A percentile compares a stretch with the other conserved stretches of the same genome.
Conservation (phyloP, 768 basidiomycete species). For the Russula griseocarnosa region DNA sequence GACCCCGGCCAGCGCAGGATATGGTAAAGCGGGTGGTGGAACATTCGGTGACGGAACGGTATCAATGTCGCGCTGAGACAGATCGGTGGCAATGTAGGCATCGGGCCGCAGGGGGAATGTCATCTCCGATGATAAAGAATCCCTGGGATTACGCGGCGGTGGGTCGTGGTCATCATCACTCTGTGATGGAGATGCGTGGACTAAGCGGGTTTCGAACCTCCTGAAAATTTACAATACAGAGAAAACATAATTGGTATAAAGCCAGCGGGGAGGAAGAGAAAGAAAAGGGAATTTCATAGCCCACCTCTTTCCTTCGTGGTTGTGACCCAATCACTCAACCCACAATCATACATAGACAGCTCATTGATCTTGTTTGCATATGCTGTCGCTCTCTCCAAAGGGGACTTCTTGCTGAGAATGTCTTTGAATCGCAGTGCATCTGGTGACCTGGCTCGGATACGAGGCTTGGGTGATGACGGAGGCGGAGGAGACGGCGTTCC, state of each 20-base stretch:
- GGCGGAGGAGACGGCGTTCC: conserved; percentile 30
- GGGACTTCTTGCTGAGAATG: conserved; percentile 49
- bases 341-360: conserved; percentile 67
- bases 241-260: conserved; percentile 7
- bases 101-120: conserved; percentile 81
- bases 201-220: conserved; percentile 21
- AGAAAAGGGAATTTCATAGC: conserved; percentile 27
- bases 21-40: conserved; percentile 59
- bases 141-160: conserved; percentile 60
- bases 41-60: conserved; percentile 53
- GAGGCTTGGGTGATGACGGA: conserved; percentile 31
- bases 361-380: conserved; percentile 86
- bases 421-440: conserved; percentile 70
- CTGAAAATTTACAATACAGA: conserved; percentile 12
- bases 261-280: conserved; percentile 2
- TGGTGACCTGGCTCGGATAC: conserved; percentile 46
- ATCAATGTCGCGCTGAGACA: conserved; percentile 40
- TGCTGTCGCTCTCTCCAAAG: conserved; percentile 63
- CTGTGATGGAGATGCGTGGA: not conserved
- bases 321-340: conserved; percentile 70
- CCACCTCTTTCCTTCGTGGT: conserved; percentile 55
- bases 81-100: conserved; percentile 72
- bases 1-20: conserved; percentile 59
- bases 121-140: conserved; percentile 68
- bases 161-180: conserved; percentile 28